Evolutionary conservation across 2,329 filamentous ascomycete species (phyloP), one percentile per base, ranked within the genome.

Genomic region (Drechslerella stenobrocha): DNA sequence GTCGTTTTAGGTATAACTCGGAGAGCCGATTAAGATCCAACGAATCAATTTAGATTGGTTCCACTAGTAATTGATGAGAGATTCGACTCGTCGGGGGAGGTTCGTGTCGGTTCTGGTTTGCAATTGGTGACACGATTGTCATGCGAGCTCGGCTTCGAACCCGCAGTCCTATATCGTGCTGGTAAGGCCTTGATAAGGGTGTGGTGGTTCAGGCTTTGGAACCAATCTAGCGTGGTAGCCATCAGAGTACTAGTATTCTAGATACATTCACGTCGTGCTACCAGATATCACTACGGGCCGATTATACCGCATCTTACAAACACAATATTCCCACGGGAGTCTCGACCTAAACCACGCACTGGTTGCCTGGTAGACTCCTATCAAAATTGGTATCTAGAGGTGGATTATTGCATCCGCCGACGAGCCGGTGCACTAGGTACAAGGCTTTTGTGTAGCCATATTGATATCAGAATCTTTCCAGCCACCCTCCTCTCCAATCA

Each of bases 401-500:
- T 37, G 15, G 34, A 8, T 8, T n/a, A 37, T 37, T 30, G 28
- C 28, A 30, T 30, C 5, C 28, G 11, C 28, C 28, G 7, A 37
- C n/a, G 8, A 37, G 13, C 34, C n/a, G 4, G 34, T 37, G 13
- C 15, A 37, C 4, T n/a, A 4, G 5, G 7, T n/a, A 37, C n/a
- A 6, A 15, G n/a, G 8, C 7, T 37, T n/a, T n/a, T n/a, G 15
- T 5, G 23, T 47, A 26, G 4, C 6, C 22, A 48, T 13, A 24
- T 51, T 9, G 26, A 24, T 15, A 5, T 35, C 32, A 61, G 32
- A 69, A 69, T 42, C 56, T 52, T 20, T 63, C 58, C 24, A 69
- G 44, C 64, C 64, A 69, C 18, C 56, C 58, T 4, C 28, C 52
- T 13, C 46, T 57, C 64, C 64, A 69, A 18, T 23, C 34, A 3